Evolutionary conservation across 176 grass and related monocot species (phyloP).

Genomic region (Phoenix dactylifera): DNA sequence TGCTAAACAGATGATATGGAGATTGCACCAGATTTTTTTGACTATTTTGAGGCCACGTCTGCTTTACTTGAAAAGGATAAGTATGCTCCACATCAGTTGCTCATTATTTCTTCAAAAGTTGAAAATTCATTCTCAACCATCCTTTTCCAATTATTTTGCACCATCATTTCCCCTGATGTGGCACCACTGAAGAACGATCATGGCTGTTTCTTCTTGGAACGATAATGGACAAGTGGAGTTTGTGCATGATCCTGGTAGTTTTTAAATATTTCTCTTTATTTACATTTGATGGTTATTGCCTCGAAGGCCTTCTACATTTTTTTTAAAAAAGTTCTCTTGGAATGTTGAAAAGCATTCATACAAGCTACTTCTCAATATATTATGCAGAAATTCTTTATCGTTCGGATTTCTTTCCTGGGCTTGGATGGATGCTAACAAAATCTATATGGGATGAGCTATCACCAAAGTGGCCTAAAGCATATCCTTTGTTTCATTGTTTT

Average conservation of each 20-base stretch:
- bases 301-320: too few relatives aligned
- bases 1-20: conserved; percentile 95
- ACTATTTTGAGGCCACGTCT: conserved; percentile 84
- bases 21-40: conserved; percentile 88
- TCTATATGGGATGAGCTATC: conserved; percentile 90
- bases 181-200: conserved; percentile 56
- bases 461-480: conserved; percentile 99
- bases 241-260: conserved; percentile 71
- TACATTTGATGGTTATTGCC: too few relatives aligned
- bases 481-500: conserved; percentile 51
- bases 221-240: conserved; percentile 95
- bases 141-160: conserved; percentile 8
- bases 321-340: neutral
- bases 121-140: neutral
- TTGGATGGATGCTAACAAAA: conserved; percentile 98
- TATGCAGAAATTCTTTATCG: conserved; percentile 81
- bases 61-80: conserved; percentile 83
- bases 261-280: neutral
- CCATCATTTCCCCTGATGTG: conserved; percentile 9
- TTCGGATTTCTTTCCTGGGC: conserved; percentile 96
- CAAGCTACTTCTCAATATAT: conserved; percentile 11
- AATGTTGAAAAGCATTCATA: neutral
- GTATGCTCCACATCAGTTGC: conserved; percentile 35
- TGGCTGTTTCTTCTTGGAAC: conserved; percentile 99
- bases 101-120: conserved; percentile 12